phyloP scores from a whole-genome alignment of 176 grass and related monocot species.

The Dactylis glomerata region DNA sequence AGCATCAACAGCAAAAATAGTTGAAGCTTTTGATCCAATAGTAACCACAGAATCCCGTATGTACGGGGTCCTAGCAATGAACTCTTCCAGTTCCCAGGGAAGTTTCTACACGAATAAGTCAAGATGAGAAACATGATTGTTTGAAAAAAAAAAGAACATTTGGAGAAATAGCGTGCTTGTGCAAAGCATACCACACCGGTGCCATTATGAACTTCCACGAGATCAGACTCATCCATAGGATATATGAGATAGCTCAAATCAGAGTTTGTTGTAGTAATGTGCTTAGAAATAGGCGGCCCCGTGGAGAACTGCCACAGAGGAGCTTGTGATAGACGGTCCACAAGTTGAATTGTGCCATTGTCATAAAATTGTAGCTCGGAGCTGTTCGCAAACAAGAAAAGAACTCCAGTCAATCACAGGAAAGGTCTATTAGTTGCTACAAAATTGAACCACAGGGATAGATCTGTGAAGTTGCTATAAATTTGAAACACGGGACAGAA shows the following conservation, averaged over 20 bases:
- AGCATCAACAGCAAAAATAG: constrained; percentile 62
- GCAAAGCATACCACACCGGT: constrained; percentile 52
- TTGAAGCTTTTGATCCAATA: constrained; percentile 79
- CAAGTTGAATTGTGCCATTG: constrained; percentile 51
- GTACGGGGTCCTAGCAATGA: constrained; percentile 65
- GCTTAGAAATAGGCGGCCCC: constrained; percentile 43
- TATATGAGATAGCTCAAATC: constrained; percentile 46
- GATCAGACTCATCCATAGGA: constrained; percentile 28
- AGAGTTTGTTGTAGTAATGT: constrained; percentile 18
- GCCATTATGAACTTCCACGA: constrained; percentile 45
- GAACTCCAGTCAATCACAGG: constrained; percentile 3
- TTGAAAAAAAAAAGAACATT: neutral
- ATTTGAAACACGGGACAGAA: neutral
- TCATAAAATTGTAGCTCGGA: constrained; percentile 35
- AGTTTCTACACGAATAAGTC: constrained; percentile 53
- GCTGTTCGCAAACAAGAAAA: constrained; percentile 23
- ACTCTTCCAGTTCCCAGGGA: constrained; percentile 83
- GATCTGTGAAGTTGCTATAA: neutral
- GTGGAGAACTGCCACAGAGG: constrained; percentile 51
- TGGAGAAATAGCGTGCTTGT: neutral
- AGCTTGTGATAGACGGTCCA: constrained; percentile 36
- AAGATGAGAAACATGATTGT: constrained; percentile 4
- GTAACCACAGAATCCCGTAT: constrained; percentile 78
- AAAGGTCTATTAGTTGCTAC: neutral
- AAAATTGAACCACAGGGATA: neutral